Evolutionary conservation across 2,329 filamentous ascomycete genomes (phyloP), one percentile per base, ranked within the genome.

Genomic region (Phialophora expanda): DNA sequence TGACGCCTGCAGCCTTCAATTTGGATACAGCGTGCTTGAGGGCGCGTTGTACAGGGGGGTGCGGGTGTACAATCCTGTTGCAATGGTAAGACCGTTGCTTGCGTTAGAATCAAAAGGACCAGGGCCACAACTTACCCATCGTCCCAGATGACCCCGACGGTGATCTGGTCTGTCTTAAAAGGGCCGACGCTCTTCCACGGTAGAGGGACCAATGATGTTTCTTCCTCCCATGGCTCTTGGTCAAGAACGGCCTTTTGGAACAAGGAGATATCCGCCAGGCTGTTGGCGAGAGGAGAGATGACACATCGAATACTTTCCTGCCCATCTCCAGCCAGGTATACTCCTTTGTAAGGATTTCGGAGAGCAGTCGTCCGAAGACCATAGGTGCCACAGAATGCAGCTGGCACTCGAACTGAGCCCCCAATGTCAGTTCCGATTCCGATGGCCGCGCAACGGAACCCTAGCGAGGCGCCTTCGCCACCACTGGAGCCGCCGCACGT

Each of bases 21-120:
- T 76, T 65, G 9, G 77, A 74, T 0, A 79, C 80, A 0, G 84
- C 76, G 6, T 79, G 74, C 1, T 77, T 74, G 3, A 91, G 74
- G 0, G 86, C 70, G 7, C 76, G 77, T 0, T 80, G 76, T 2
- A 91, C 81, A 0, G 89, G 89, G 1, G 89, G 88, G 58, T 90
- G 89, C 0, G 89, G 89, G 32, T 66, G 80, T 1, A 89, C 87
- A 34, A 34, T 11, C 2, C 32, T 34, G 32, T 34, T 34, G 11
- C 9, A 34, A 34, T 12, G 32, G 32, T 34, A 34, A 34, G 32
- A 30, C 30, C 8, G 30, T 4, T 30, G 30, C 9, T 30, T 30
- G 6, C 30, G 9, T 12, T 1, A 4, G 12, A 34, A 9, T 7
- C 9, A 34, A 34, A 11, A 34, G 32, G 32, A 11, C 9, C 32